These are phyloP conservation scores for Eragrostis nindensis DNA, from an alignment of 176 grass and related monocot species.

Conservation along the genomic window DNA sequence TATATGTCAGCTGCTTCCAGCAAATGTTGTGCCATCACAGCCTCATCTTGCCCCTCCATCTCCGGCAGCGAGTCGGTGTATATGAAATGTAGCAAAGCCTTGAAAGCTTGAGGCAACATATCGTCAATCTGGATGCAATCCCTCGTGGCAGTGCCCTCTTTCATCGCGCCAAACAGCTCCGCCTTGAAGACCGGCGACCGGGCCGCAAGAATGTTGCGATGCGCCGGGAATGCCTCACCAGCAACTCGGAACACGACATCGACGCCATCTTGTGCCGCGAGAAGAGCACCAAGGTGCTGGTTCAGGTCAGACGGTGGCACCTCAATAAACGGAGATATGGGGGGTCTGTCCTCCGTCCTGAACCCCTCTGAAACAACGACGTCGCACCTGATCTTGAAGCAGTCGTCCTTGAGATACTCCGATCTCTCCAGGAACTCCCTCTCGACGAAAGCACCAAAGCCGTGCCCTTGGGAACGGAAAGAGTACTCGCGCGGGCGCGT, in stretches of 20 bases:
- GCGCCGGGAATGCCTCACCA: too few relatives aligned
- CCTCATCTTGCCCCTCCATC: too few relatives aligned
- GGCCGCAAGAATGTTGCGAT: too few relatives aligned
- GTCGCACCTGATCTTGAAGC: constrained; percentile 25
- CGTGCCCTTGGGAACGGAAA: neutral
- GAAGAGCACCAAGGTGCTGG: constrained; percentile 33
- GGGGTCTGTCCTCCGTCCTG: neutral
- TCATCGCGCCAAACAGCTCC: neutral
- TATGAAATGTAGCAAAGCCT: too few relatives aligned
- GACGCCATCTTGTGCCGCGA: constrained; percentile 11
- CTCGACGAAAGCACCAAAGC: neutral
- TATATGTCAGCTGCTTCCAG: too few relatives aligned
- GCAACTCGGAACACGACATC: constrained; percentile 1
- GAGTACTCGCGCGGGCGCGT: neutral
- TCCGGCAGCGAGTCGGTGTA: too few relatives aligned
- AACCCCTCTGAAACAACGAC: neutral
- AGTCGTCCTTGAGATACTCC: constrained; percentile 12
- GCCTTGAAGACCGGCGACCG: too few relatives aligned
- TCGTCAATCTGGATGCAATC: neutral
- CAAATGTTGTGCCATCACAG: too few relatives aligned
- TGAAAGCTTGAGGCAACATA: constrained; percentile 11
- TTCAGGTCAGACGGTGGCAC: constrained; percentile 23
- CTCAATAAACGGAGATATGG: neutral
- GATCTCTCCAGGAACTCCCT: constrained; percentile 33
- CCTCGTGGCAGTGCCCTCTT: neutral